phyloP scores from a whole-genome alignment of 225 moss, liverwort and hornwort genomes.

The Anthoceros angustus region DNA sequence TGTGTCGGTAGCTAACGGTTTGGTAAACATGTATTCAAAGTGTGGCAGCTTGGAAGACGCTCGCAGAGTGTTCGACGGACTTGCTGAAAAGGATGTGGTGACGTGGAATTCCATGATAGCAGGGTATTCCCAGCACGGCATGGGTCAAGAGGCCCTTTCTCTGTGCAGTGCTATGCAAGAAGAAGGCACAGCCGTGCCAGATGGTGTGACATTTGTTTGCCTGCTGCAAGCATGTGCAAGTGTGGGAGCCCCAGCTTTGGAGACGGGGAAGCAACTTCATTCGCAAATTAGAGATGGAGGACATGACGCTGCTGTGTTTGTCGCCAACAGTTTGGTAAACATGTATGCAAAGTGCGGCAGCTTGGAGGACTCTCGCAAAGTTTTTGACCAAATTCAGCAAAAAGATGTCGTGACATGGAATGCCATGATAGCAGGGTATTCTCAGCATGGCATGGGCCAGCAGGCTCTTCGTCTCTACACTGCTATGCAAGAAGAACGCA shows the following conservation, averaged over 20 bases:
- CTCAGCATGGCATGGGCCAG: not conserved
- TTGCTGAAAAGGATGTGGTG: not conserved
- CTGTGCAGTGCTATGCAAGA: not conserved
- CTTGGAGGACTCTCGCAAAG: not conserved
- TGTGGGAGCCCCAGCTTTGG: not conserved
- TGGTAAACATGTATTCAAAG: no score
- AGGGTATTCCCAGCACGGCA: not conserved
- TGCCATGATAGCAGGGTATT: not conserved
- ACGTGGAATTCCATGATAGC: not conserved
- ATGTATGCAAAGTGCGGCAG: not conserved
- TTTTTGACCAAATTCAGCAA: not conserved
- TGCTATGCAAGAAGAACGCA: not conserved
- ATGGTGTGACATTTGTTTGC: not conserved
- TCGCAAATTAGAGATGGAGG: not conserved
- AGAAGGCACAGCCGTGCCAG: not conserved
- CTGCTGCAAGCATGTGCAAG: not conserved
- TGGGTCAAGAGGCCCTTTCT: not conserved
- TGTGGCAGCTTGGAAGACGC: no score
- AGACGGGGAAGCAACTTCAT: not conserved
- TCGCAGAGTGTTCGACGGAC: not conserved
- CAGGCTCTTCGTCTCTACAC: not conserved
- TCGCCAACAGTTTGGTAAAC: not conserved
- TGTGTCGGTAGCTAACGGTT: no score
- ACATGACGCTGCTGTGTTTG: not conserved
- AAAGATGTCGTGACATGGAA: not conserved